A percentile compares a stretch with the other conserved stretches of the same genome.
These are phyloP conservation scores for Colletotrichum abscissum DNA, from an alignment of 2,329 filamentous ascomycete species.

Conservation along the genomic window DNA sequence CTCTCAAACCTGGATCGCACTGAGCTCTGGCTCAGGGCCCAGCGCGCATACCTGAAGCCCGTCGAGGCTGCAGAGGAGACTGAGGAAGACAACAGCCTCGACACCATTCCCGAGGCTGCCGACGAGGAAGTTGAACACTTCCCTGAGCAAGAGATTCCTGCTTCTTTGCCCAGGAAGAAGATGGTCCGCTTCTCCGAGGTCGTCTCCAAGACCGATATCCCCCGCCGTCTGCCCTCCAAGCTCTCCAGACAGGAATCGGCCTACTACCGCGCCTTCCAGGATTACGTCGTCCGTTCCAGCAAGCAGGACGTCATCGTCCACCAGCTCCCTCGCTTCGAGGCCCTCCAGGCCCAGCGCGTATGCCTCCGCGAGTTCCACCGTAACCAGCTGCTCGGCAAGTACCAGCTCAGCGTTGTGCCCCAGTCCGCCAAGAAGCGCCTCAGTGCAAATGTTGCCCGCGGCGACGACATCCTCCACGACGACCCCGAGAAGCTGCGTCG, in stretches of 20 bases:
- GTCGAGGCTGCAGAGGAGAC: constrained; percentile 60
- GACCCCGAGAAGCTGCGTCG: constrained; percentile 71
- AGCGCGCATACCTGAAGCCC: constrained; percentile 80
- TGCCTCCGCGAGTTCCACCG: constrained; percentile 79
- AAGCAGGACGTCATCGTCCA: constrained; percentile 85
- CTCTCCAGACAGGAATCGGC: constrained; percentile 74
- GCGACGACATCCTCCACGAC: constrained; percentile 72
- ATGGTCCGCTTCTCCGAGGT: constrained; percentile 78
- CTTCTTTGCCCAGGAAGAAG: constrained; percentile 67
- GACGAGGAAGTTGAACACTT: constrained; percentile 46
- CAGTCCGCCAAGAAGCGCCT: constrained; percentile 77
- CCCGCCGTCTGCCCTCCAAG: constrained; percentile 63
- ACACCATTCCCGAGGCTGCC: constrained; percentile 49
- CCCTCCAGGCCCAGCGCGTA: constrained; percentile 84
- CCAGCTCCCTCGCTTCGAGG: constrained; percentile 86
- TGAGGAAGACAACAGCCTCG: constrained; percentile 39
- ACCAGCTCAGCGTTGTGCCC: constrained; percentile 77
- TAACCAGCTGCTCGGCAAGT: constrained; percentile 86
- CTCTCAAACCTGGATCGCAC: constrained; percentile 86
- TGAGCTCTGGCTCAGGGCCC: constrained; percentile 85
- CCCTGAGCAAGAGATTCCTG: constrained; percentile 41
- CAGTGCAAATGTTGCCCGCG: constrained; percentile 78
- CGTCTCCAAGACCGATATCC: constrained; percentile 56
- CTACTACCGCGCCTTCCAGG: constrained; percentile 89
- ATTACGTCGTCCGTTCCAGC: constrained; percentile 74